A percentile compares a stretch with the other conserved stretches of the same genome.
Evolutionary conservation across 2,329 filamentous ascomycete species (phyloP).

Genomic region (Dichotomopilus funicola): DNA sequence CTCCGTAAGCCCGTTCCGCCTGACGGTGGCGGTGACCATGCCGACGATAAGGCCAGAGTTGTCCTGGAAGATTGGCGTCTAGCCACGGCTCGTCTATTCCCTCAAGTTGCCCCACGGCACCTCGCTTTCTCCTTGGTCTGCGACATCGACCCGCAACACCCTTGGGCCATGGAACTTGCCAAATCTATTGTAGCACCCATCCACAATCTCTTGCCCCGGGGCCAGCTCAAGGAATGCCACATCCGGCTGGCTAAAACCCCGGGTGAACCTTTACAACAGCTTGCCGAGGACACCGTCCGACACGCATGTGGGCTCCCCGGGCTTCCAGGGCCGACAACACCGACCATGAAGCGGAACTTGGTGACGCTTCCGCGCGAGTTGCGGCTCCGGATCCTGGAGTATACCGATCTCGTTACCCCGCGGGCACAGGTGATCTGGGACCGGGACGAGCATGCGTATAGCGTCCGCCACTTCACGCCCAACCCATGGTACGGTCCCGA

Average conservation of each 20-base stretch:
- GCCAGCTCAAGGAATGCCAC: no score
- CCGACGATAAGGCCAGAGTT: neutral
- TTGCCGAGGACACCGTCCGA: no score
- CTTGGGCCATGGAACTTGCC: neutral
- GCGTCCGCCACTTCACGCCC: neutral
- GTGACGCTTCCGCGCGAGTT: neutral
- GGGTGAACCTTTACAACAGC: no score
- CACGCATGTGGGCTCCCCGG: no score
- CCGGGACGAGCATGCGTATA: neutral
- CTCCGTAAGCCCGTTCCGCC: no score
- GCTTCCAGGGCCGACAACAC: neutral
- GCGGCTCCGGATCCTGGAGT: constrained; percentile 1
- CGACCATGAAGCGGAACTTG: neutral
- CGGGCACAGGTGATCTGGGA: neutral
- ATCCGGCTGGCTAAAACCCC: no score
- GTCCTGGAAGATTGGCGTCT: neutral
- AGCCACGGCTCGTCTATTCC: neutral
- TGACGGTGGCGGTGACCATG: neutral
- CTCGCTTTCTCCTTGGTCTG: constrained; percentile 1
- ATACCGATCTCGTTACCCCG: neutral
- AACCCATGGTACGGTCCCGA: neutral
- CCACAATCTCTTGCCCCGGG: no score
- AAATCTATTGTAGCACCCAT: neutral
- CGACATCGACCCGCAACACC: neutral
- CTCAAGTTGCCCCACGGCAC: neutral